These are phyloP conservation scores for Solanum chmielewskii DNA, from an alignment of 257 asterid species.

Conservation along the genomic window DNA sequence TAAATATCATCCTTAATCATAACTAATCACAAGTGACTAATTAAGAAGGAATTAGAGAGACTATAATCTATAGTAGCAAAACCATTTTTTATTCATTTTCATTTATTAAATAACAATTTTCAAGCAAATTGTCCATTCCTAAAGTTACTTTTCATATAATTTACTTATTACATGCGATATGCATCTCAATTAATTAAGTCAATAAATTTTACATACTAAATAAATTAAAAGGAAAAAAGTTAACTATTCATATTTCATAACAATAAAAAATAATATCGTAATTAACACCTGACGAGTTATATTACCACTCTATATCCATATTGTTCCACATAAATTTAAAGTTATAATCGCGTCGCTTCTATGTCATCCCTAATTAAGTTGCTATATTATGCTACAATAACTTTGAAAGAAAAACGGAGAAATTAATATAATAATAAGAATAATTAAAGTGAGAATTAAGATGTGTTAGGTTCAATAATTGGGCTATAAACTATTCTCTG, in stretches of 20 bases:
- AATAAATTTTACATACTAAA: no score
- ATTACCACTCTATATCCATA: neutral
- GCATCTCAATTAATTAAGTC: no score
- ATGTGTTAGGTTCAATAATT: neutral
- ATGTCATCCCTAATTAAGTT: neutral
- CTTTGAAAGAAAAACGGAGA: neutral
- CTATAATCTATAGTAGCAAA: neutral
- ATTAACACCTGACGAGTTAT: no score
- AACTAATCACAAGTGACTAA: neutral
- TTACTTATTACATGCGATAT: no score
- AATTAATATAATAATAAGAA: no score
- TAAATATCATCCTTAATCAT: neutral
- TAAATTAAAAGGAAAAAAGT: no score
- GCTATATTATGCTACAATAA: neutral
- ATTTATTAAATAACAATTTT: no score
- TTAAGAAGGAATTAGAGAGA: no score
- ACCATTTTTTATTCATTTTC: no score
- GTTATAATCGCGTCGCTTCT: accelerated
- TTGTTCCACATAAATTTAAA: neutral
- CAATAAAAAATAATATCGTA: no score
- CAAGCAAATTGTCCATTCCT: neutral
- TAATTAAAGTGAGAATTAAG: neutral
- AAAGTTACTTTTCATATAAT: no score
- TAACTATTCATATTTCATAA: no score
- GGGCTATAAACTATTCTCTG: neutral